These are phyloP conservation scores for Remersonia thermophila DNA, from an alignment of 2,329 filamentous ascomycete species.

Conservation along the genomic window DNA sequence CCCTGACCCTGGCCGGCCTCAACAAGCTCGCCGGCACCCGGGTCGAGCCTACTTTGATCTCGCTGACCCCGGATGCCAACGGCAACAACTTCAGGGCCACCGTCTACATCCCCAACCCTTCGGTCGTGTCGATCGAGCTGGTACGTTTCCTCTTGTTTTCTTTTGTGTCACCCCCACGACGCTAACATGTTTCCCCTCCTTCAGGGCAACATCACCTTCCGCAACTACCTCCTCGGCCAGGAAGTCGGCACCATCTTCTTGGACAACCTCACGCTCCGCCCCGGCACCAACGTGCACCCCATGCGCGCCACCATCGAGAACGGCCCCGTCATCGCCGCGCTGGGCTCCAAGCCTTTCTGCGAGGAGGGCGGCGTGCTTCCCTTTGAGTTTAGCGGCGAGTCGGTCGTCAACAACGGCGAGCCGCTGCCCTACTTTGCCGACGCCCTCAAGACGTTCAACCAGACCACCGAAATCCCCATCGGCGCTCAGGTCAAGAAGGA, in stretches of 20 bases:
- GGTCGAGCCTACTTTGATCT: constrained; percentile 39
- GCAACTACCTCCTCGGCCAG: constrained; percentile 40
- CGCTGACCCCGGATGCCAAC: constrained; percentile 26
- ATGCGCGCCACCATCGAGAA: constrained; percentile 45
- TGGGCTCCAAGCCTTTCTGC: constrained; percentile 36
- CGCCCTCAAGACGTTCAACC: constrained; percentile 38
- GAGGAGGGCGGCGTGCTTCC: constrained; percentile 38
- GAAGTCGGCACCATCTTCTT: constrained; percentile 45
- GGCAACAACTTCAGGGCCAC: constrained; percentile 50
- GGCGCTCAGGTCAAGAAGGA: constrained; percentile 28
- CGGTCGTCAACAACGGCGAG: constrained; percentile 37
- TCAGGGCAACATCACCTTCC: constrained; percentile 51
- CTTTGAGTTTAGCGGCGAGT: constrained; percentile 40
- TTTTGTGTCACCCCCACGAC: too few species aligned
- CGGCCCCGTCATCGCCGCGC: constrained; percentile 31
- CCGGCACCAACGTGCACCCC: constrained; percentile 49
- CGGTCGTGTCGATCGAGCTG: constrained; percentile 51
- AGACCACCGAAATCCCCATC: constrained; percentile 41
- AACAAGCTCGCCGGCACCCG: constrained; percentile 44
- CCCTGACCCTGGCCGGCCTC: constrained; percentile 35
- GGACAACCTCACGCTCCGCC: constrained; percentile 43
- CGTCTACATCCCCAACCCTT: constrained; percentile 50
- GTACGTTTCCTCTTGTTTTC: constrained; percentile 28
- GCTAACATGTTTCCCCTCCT: too few species aligned
- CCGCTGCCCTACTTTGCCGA: constrained; percentile 43